Evolutionary conservation across 345 rosid genomes (phyloP), one percentile per base, ranked within the genome.

Genomic region (Sonneratia alba): DNA sequence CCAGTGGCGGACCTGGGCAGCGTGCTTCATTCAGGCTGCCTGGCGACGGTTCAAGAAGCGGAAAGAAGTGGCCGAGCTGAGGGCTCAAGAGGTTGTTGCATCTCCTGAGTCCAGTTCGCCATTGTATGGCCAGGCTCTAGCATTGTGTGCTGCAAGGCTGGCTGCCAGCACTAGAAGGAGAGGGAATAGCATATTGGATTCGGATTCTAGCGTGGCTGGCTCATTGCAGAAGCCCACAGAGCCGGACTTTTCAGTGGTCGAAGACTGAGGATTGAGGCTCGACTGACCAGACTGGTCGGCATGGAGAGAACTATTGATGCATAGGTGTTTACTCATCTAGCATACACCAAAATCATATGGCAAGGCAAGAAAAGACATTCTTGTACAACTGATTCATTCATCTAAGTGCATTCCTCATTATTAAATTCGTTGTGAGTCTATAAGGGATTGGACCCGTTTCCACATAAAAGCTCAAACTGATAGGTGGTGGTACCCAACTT

Each of bases 1-100:
- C 74, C 98, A 94, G 14, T 94, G 98, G 95, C 80, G 96, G 75
- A 56, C 89, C 51, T 90, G 95, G 98, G 96, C 98, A 8, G 96
- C 93, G 9, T 91, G 96, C 73, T 91, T 90, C 68, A 49, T 91
- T 22, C 97, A 94, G 70, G 88, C 85, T 1, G 96, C 96, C 2
- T 94, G 97, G 96, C 83, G 88, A 61, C 75, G 96, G 71, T 78
- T 79, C 62, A 87, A 83, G 79, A 91, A 82, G 80, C 75, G 91
- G 73, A 89, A 80, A 76, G 85, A 79, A 38, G 84, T 84, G 0
- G 85, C 79, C 22, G 87, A 84, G 68, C 77, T 86, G 34, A 87
- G 85, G 76, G 85, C 74, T 16, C 77, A 66, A 73, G 91, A 85
- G 81, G 76, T 24, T 0, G 55, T 6, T 10, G 10, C 55, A 32